Evolutionary conservation across 1,284 basidiomycete genomes (phyloP), one percentile per base, ranked within the genome.

Genomic region (Ceratobasidium sp.): DNA sequence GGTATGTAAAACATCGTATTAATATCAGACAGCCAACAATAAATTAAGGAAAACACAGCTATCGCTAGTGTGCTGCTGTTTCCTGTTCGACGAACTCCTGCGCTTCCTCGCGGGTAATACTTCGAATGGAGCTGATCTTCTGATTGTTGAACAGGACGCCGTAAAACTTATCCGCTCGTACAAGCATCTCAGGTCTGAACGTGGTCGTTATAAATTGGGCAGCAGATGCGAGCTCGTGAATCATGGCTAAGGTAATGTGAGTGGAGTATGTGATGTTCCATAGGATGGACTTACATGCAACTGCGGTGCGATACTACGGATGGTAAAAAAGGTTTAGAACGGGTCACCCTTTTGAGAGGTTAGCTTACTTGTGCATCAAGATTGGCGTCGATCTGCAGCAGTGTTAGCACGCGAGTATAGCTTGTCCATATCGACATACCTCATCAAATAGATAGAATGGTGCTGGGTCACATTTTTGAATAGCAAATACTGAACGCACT

Each of bases 401-500:
- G 13, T 17, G 27, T 43, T 1, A 62, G 34, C 10, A 40, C 35
- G 27, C 29, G 62, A 15, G 31, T 52, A 12, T 35, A 62, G 15
- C 15, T 15, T 32, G 5, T 20, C 32, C n/a, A 29, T 15, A 57
- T 15, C 53, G 54, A 62, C 78, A 40, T 74, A 89, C 90, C 84
- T 99, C 97, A 78, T 99, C 97, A 77, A 99, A 99, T n/a, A 99
- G 84, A 79, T 99, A 99, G 82, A 99, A 99, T 0, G 97, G 97
- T 0, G 97, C 97, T 0, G 97, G 97, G 77, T 99, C 97, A 78
- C 96, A 98, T 79, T 97, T 98, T 78, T 99, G 97, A 75, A 99
- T 99, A 7, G 96, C 95, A 77, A 99, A 99, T 20, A 99, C 96
- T 91, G 74, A 0, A 31, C 13, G 52, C 29, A 56, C 56, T 25